Conservation (phyloP, 2,329 filamentous ascomycete species). For the Incumbomyces delicatus region DNA sequence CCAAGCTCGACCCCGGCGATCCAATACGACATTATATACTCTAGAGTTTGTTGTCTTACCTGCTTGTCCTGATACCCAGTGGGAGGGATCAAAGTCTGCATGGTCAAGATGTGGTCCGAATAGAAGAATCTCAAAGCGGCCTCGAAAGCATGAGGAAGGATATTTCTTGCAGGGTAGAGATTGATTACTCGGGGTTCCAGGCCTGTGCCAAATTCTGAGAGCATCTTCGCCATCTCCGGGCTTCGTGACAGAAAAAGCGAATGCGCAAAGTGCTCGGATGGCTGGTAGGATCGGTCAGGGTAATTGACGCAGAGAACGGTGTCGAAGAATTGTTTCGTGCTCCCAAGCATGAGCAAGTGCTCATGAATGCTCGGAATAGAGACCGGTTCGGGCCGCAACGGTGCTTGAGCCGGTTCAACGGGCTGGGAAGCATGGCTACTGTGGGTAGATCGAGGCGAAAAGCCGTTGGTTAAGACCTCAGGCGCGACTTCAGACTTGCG, state of each 20-base stretch:
- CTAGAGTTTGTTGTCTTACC: constrained; percentile 13
- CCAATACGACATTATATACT: constrained; percentile 21
- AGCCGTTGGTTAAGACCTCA: constrained; percentile 4
- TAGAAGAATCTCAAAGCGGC: constrained; percentile 20
- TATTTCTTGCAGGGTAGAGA: constrained; percentile 14
- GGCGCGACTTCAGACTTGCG: constrained; percentile 4
- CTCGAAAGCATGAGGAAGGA: constrained; percentile 19
- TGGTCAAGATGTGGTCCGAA: constrained; percentile 17
- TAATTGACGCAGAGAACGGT: constrained; percentile 14
- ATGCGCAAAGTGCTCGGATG: constrained; percentile 14
- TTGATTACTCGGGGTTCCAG: constrained; percentile 13
- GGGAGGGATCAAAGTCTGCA: constrained; percentile 14
- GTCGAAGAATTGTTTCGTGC: constrained; percentile 16
- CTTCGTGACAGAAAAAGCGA: constrained; percentile 15
- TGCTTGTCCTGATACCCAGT: constrained; percentile 9
- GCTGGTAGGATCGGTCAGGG: constrained; percentile 7
- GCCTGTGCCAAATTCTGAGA: constrained; percentile 7
- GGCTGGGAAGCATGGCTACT: background rate
- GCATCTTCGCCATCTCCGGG: constrained; percentile 14
- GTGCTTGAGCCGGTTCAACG: background rate
- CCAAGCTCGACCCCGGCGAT: constrained; percentile 19
- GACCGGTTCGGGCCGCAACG: background rate
- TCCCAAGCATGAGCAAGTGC: constrained; percentile 16
- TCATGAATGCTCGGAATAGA: constrained; percentile 8
- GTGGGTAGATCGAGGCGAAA: background rate